These are phyloP conservation scores for Xylona heveae DNA, from an alignment of 495 filamentous ascomycete genomes.

Conservation along the genomic window DNA sequence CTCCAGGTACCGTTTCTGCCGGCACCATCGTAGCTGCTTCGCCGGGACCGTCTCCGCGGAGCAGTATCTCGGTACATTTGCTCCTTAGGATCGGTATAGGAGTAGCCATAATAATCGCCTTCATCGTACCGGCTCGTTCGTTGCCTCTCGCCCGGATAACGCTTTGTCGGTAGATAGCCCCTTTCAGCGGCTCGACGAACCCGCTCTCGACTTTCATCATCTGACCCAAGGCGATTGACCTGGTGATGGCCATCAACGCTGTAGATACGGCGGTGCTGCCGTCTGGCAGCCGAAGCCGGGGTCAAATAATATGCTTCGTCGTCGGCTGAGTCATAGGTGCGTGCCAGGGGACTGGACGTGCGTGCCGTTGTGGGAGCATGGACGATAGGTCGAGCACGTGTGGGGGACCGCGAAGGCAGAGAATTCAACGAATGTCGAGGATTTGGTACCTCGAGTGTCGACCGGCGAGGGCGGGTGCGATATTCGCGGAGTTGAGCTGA, in stretches of 20 bases:
- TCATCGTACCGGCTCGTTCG: background rate
- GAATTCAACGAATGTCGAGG: background rate
- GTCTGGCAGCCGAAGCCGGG: background rate
- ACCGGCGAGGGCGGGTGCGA: background rate
- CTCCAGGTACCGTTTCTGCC: conserved; percentile 34
- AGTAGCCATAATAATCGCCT: conserved; percentile 25
- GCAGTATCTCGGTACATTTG: conserved; percentile 43
- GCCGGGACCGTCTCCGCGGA: conserved; percentile 21
- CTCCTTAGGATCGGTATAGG: conserved; percentile 50
- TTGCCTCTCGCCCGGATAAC: no score
- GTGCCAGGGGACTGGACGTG: background rate
- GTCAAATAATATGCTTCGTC: background rate
- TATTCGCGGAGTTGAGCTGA: background rate
- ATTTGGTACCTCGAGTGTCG: background rate
- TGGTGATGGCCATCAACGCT: background rate
- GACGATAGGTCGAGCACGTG: background rate
- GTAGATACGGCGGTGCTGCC: background rate
- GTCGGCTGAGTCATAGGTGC: background rate
- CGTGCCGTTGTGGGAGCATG: background rate
- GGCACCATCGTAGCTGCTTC: conserved; percentile 24
- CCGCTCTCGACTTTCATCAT: conserved; percentile 11
- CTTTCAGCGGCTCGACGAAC: conserved; percentile 15
- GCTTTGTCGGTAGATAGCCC: no score
- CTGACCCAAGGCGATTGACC: no score
- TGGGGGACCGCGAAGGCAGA: no score